Evolutionary conservation across 305 asterid genomes (phyloP), one percentile per base, ranked within the genome.

Genomic region (Rubia occidens): DNA sequence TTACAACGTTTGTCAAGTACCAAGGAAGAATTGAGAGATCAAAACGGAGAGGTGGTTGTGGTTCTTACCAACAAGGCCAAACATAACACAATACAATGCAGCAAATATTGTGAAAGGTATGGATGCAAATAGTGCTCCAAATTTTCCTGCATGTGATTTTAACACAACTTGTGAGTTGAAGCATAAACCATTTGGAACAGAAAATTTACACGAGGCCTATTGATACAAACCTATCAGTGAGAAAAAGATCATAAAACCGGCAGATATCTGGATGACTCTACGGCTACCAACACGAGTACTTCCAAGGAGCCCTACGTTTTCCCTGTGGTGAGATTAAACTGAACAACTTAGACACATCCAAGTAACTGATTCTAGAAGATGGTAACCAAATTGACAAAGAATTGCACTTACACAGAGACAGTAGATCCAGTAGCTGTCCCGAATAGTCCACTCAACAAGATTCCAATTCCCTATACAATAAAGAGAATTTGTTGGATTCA

Each of bases 251-350:
- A 92, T 92, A 78, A 92, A 92, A 66, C 98, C 97, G 39, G 97
- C 97, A 72, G 95, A 80, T 69, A 92, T 87, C 78, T 90, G 97
- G 82, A 92, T 79, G 24, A 92, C 95, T 54, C 98, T 82, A 8
- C 96, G 86, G 83, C 98, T 92, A 49, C 97, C 98, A 60, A 90
- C 95, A 43, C 97, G 85, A 53, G 97, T 92, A 87, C 97, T 92
- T 85, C 98, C 98, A 71, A 92, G 91, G 82, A 92, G 98, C 43
- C 98, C 98, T 26, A 92, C 81, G 67, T 92, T 92, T 79, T 92
- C 98, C 70, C 96, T 90, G 85, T 65, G 53, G 59, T 29, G 66
- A 21, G 18, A 47, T 21, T 20, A 68, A 21, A 17, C 53, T 29
- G 66, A 44, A 18, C 24, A 59, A 18, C 32, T 62, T 21, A 40